Evolutionary conservation across 2,329 filamentous ascomycete genomes (phyloP), one percentile per base, ranked within the genome.

Genomic region (Rhinocladiella similis): DNA sequence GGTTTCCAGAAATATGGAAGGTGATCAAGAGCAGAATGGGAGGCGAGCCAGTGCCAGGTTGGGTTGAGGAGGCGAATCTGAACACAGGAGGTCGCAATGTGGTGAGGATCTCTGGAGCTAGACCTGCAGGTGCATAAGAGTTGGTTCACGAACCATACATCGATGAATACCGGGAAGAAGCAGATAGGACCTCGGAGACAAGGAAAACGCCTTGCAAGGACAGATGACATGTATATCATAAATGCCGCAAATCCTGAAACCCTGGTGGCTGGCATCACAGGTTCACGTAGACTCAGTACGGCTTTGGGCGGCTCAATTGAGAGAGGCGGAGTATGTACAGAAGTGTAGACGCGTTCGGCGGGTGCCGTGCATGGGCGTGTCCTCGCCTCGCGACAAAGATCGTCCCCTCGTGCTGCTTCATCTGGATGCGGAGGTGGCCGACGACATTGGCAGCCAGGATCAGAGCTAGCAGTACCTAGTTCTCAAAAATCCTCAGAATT

Each of bases 1-100:
- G 89, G 0, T 97, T 93, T 76, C 91, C 92, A 1, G 77, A 76
- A 42, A 84, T 90, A 1, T 91, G 87, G 80, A 79, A 84, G 54
- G 86, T 87, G 0, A 81, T 95, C 14, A 78, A 77, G 22, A 82
- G 83, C 62, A 81, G 84, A 53, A 79, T 79, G 13, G 79, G 82
- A 43, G 53, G 39, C 39, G 82, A 86, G 61, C 82, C 83, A 43
- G 86, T 92, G 36, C 87, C 89, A 0, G 90, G 89, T 0, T 94
- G 89, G 90, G 89, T 91, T 7, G 82, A 80, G 62, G 73, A 66
- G 42, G 57, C 59, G 19, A 64, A 61, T 50, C 50, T 62, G 41
- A 56, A 61, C 63, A 63, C 39, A 55, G 65, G 27, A 53, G 60
- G 29, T 57, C 56, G 54, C 58, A 65, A 59, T 68, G 69, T 48